Conservation (phyloP, 2,329 filamentous ascomycete species). For the Dactylonectria estremocensis region DNA sequence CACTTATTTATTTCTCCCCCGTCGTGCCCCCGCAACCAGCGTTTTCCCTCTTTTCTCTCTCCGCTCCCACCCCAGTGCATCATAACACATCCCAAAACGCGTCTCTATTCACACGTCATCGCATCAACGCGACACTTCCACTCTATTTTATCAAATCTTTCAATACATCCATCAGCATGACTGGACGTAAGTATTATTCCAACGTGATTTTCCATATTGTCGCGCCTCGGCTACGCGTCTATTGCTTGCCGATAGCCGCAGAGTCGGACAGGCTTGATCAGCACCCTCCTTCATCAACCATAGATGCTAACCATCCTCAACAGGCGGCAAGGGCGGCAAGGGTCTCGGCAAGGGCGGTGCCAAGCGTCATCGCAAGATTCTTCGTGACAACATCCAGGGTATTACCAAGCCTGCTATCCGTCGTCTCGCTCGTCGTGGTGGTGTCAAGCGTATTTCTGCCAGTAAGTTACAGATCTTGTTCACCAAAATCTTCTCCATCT, state of each 20-base stretch:
- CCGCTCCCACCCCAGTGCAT: constrained; percentile 27
- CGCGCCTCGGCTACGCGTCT: constrained; percentile 12
- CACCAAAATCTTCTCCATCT: constrained; percentile 18
- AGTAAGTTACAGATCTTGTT: constrained; percentile 68
- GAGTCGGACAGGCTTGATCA: not conserved
- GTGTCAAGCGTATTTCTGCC: constrained; percentile 99
- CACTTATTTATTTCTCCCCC: constrained; percentile 55
- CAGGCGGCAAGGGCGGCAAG: constrained; percentile 96
- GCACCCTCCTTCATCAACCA: constrained; percentile 18
- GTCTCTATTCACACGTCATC: constrained; percentile 46
- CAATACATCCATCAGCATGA: constrained; percentile 71
- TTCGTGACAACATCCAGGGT: constrained; percentile 99
- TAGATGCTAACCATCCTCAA: constrained; percentile 61
- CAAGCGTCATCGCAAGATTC: constrained; percentile 99
- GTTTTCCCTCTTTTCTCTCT: constrained; percentile 40
- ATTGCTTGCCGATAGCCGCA: constrained; percentile 2
- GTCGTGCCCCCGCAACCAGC: constrained; percentile 46
- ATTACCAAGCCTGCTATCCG: constrained; percentile 99
- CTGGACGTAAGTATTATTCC: constrained; percentile 76
- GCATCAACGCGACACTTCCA: constrained; percentile 49
- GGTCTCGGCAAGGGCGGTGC: constrained; percentile 98
- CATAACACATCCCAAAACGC: constrained; percentile 40
- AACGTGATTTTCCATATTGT: constrained; percentile 28
- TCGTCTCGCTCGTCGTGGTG: constrained; percentile 98
- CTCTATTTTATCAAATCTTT: constrained; percentile 45